Evolutionary conservation across 768 basidiomycete species (phyloP), one percentile per base, ranked within the genome.

Genomic region (Scleroderma bovista): DNA sequence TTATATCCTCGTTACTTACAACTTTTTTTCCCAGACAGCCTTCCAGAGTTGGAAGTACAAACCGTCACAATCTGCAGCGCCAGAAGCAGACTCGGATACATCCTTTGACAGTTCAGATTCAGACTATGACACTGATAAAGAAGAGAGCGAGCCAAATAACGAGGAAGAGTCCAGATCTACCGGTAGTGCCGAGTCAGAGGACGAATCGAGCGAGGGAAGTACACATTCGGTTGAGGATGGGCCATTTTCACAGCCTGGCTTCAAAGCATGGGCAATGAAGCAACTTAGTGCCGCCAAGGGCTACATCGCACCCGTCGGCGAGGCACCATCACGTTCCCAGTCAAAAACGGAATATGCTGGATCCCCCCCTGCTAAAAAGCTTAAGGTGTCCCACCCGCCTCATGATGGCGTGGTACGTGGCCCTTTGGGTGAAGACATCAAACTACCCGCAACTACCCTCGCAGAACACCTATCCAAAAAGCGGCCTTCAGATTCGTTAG

Each of bases 211-310:
- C 19, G 48, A 45, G 10, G 54, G 51, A n/a, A 57, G 54, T 9
- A 54, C 55, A 19, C 57, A 57, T 48, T 40, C n/a, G 37, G 51
- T 48, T 19, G 36, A 51, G 15, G 54, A 63, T 5, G 58, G 62
- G 22, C 22, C 54, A 13, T 57, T 59, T 15, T 64, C 56, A 52
- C 61, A 63, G 24, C 58, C 70, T 3, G 78, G 80, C 7, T 97
- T 96, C 78, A 96, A 96, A 64, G 75, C 83, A 36, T 96, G 94
- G 94, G 94, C 93, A 1, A 62, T 83, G 53, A 79, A 85, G 48
- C 93, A 96, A 61, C 75, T 89, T 46, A 81, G 73, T 45, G 60
- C 57, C 3, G 76, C 68, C 17, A 80, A 79, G 56, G 65, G 63
- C 36, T 72, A 77, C 41, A 44, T 57, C 9, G 43, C 45, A 2